phyloP scores from a whole-genome alignment of 305 asterid genomes.

The Solanum hybrid region DNA sequence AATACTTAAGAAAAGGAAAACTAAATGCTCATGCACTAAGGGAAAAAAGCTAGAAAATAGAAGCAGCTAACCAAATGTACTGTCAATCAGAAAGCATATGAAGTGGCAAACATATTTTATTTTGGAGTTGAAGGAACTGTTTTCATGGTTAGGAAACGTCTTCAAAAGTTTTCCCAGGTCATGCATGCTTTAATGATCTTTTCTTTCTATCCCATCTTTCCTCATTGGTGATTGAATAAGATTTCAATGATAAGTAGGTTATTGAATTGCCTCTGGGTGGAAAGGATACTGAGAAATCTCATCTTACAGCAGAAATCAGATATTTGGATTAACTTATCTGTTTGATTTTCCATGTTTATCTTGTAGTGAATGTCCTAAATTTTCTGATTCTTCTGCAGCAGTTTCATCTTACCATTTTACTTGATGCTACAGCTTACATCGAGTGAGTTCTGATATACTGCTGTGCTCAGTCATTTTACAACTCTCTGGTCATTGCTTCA shows the following conservation, averaged over 20 bases:
- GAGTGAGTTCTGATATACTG: not conserved
- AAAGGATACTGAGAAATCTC: not conserved
- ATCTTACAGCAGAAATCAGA: not conserved
- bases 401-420: not conserved
- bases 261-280: not conserved
- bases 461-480: not conserved
- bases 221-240: not conserved
- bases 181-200: not conserved
- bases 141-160: not conserved
- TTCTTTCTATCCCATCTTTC: not conserved
- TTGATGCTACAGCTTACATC: not conserved
- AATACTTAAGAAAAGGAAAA: not conserved
- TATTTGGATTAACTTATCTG: not conserved
- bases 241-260: not conserved
- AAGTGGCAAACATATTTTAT: not conserved
- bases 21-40: not conserved
- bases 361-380: not conserved
- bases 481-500: slow-evolving; percentile 11
- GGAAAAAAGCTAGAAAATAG: not conserved
- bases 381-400: not conserved
- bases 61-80: not conserved
- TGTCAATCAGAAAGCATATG: not conserved
- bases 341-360: not conserved
- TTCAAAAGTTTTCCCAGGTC: not conserved
- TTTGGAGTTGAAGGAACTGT: not conserved